Evolutionary conservation across 2,329 filamentous ascomycete species (phyloP).

Genomic region (Diaporthe australafricana): DNA sequence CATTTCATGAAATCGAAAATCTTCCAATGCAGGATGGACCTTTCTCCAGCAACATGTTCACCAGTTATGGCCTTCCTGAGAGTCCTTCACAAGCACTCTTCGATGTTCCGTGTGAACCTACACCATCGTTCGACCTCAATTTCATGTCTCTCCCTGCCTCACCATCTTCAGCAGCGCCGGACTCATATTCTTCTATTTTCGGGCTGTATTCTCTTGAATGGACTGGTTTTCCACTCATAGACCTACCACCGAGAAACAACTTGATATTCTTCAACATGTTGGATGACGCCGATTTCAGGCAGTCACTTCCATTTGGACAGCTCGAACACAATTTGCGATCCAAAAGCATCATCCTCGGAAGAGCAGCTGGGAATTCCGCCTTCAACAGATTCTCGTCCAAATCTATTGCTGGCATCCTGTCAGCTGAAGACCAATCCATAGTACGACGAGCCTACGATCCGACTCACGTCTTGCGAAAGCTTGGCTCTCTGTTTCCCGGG

Average conservation of each 20-base stretch:
- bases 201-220: not conserved
- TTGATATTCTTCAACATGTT: not conserved
- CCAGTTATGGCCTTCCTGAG: not conserved
- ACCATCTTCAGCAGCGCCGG: not conserved
- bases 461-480: not conserved
- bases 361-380: not conserved
- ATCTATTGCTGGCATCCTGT: not conserved
- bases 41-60: not conserved
- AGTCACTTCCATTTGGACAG: not conserved
- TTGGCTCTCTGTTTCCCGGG: not conserved
- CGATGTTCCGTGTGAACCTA: not conserved
- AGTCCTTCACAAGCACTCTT: not conserved
- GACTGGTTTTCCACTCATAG: not conserved
- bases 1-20: not conserved
- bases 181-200: no score
- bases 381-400: not conserved
- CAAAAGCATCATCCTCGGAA: not conserved
- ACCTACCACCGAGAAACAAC: not conserved
- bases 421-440: not conserved
- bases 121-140: not conserved
- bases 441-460: not conserved
- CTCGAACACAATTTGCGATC: not conserved
- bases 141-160: not conserved
- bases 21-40: fast-evolving
- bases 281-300: not conserved